Evolutionary conservation across 768 basidiomycete genomes (phyloP).

Genomic region (Butyriboletus loyo): DNA sequence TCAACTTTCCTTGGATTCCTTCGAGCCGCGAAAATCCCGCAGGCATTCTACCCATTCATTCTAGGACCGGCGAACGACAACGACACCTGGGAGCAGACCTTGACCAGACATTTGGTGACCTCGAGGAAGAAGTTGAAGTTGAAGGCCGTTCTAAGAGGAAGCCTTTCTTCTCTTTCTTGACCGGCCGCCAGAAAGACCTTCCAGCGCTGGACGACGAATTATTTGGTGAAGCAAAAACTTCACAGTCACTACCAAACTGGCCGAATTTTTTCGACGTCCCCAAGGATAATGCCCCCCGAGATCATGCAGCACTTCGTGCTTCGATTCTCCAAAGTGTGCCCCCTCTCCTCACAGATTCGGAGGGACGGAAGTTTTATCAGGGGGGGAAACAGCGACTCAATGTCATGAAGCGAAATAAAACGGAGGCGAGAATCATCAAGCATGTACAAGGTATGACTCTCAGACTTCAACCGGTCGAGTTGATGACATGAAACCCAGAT

Average conservation of each 20-base stretch:
- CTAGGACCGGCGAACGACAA: neutral
- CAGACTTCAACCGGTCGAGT: neutral
- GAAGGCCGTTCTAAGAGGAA: conserved; percentile 6
- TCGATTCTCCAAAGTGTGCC: neutral
- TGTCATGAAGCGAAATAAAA: conserved; percentile 33
- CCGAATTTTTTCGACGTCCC: conserved; percentile 21
- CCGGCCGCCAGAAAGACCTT: conserved; percentile 6
- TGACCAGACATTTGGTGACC: conserved; percentile 1
- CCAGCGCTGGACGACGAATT: conserved; percentile 22
- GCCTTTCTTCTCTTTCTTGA: conserved; percentile 15
- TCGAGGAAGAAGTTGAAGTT: conserved; percentile 11
- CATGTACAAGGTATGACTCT: conserved; percentile 45
- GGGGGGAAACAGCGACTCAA: conserved; percentile 29
- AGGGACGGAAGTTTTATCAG: conserved; percentile 28
- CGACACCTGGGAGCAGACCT: neutral
- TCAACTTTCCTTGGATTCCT: neutral
- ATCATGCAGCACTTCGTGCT: conserved; percentile 13
- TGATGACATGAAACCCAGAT: conserved; percentile 32
- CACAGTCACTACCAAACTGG: conserved; percentile 26
- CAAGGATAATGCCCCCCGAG: conserved; percentile 12
- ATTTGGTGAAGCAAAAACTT: conserved; percentile 23
- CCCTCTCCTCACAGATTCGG: conserved; percentile 3
- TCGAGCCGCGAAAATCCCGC: neutral
- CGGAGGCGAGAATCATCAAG: conserved; percentile 36
- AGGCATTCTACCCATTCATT: neutral